Base-by-base conservation (phyloP, 2,329 filamentous ascomycete genomes). In the Cucurbitaria berberidis region DNA sequence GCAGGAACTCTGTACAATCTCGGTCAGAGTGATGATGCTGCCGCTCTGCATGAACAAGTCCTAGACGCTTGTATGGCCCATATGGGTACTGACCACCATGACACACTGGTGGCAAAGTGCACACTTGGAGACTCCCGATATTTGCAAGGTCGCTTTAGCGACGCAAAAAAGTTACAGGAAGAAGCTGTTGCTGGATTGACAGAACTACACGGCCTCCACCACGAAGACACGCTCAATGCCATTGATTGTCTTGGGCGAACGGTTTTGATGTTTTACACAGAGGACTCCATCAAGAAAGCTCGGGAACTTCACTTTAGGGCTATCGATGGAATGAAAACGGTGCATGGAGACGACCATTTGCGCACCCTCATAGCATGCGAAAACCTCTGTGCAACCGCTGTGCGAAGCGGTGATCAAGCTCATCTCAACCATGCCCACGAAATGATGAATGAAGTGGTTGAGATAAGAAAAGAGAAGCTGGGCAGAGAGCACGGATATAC, bases 401-500 rank as follows among this genome's bases (percentile, higher is more conserved):
- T 36, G 15, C 27, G 18, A 41, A 11, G 26, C 26, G 10, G 10
- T 27, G 26, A 27, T 27, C 26, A 27, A 27, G 10, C 26, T 6
- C 26, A 27, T 35, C 45, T 27, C 19, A 57, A 3, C 26, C 21
- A 50, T 27, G 56, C 40, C 7, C 26, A 45, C 45, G 34, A 50
- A 7, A 43, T 50, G 32, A 53, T 55, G 35, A 34, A 13, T 21
- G 26, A 60, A 32, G 55, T 68, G n/a, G 13, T 65, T 10, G 36
- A 50, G 15, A 22, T 48, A 15, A 53, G 59, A 19, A 55, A 60
- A 45, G 46, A 52, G 35, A 56, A 59, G 39, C 54, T 68, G 5
- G 68, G 69, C 6, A 62, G 60, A 38, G 60, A 67, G 39, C 63
- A 72, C 24, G 54, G 63, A 6, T 68, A 57, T 41, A 73, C 67